A percentile compares a stretch with the other conserved stretches of the same genome.
Conservation (phyloP, 495 filamentous ascomycete species). For the Aspergillus nidulans region DNA sequence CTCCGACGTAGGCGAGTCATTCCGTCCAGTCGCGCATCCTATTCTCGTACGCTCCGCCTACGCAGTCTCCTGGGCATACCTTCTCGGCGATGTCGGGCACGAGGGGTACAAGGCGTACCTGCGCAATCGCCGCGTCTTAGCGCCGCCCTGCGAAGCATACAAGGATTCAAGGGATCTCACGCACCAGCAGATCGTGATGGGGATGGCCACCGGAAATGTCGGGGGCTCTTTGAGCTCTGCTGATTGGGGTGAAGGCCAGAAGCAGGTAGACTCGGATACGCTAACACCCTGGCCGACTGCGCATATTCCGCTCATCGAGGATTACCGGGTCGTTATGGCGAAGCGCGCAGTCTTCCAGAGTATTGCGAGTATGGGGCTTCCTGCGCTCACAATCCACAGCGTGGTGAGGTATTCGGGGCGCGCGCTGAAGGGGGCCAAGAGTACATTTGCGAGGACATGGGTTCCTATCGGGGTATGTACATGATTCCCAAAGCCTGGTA, state of each 20-base stretch:
- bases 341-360: conserved; percentile 87
- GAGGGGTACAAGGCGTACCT: conserved; percentile 95
- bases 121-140: conserved; percentile 62
- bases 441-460: conserved; percentile 68
- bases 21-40: conserved; percentile 88
- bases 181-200: conserved; percentile 27
- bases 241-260: neutral
- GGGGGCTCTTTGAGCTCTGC: conserved; percentile 14
- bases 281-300: conserved; percentile 31
- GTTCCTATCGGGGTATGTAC: conserved; percentile 73
- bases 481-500: neutral
- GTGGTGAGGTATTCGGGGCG: conserved; percentile 81
- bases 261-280: conserved; percentile 8
- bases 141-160: conserved; percentile 38
- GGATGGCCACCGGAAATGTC: conserved; percentile 41
- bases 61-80: conserved; percentile 86
- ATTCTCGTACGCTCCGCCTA: conserved; percentile 77
- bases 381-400: conserved; percentile 92
- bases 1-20: conserved; percentile 93
- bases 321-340: conserved; percentile 86
- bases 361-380: conserved; percentile 87
- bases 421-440: conserved; percentile 77
- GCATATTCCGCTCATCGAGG: conserved; percentile 72
- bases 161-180: conserved; percentile 32
- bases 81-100: conserved; percentile 83